A percentile compares a stretch with the other conserved stretches of the same genome.
Evolutionary conservation across 768 basidiomycete species (phyloP).

Genomic region (Suillus paluster): DNA sequence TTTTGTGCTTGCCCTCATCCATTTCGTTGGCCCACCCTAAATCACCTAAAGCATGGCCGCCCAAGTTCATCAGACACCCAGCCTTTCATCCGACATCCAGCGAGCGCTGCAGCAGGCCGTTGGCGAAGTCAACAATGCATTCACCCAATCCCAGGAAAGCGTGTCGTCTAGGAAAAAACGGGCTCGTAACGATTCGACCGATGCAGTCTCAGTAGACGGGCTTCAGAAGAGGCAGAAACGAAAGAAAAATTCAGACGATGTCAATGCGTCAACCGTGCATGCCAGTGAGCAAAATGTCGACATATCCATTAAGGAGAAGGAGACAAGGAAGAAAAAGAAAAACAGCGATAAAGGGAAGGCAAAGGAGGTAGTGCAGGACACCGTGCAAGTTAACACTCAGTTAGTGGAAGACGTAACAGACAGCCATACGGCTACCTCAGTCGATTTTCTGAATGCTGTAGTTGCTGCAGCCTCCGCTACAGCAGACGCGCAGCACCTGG

Average conservation of each 20-base stretch:
- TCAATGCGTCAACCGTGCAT: slow-evolving; percentile 3
- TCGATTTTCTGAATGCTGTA: slow-evolving; percentile 66
- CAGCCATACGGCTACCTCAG: slow-evolving; percentile 51
- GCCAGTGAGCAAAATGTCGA: not conserved
- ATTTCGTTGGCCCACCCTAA: slow-evolving; percentile 45
- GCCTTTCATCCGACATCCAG: slow-evolving; percentile 49
- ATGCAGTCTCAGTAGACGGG: slow-evolving; percentile 16
- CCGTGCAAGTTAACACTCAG: slow-evolving; percentile 24
- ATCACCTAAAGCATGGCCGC: slow-evolving; percentile 31
- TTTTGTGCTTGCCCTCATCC: slow-evolving; percentile 46
- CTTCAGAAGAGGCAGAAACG: slow-evolving; percentile 33
- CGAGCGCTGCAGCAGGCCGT: slow-evolving; percentile 55
- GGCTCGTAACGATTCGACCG: slow-evolving; percentile 17
- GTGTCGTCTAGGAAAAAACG: slow-evolving; percentile 42
- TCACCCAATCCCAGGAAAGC: slow-evolving; percentile 28
- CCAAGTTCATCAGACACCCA: slow-evolving; percentile 12
- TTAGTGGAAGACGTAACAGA: slow-evolving; percentile 37
- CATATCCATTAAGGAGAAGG: slow-evolving; percentile 9
- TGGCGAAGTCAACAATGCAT: slow-evolving; percentile 49
- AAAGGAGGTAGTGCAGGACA: slow-evolving; percentile 32
- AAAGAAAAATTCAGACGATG: slow-evolving; percentile 36
- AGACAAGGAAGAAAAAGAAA: slow-evolving; percentile 39
- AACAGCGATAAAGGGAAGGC: slow-evolving; percentile 37
- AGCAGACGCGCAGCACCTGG: slow-evolving; percentile 36
- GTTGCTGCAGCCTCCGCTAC: slow-evolving; percentile 67